Evolutionary conservation across 2,329 filamentous ascomycete species (phyloP).

Genomic region (Ceratocystis cacaofunesta): DNA sequence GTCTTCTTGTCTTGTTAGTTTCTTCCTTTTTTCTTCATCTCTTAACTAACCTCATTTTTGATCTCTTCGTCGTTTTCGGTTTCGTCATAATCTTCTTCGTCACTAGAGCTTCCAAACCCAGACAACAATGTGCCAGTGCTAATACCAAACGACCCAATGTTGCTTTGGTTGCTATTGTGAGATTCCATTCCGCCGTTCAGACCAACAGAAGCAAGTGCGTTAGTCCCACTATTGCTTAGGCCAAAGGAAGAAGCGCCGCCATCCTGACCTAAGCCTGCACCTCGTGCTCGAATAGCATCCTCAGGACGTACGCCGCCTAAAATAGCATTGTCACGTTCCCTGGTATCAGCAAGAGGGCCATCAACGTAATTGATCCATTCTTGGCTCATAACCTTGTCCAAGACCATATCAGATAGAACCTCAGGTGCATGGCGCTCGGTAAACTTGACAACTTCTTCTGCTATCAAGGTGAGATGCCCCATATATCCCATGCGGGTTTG

Average conservation of each 20-base stretch:
- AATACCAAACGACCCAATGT: constrained; percentile 57
- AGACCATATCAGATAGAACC: constrained; percentile 64
- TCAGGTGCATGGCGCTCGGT: constrained; percentile 87
- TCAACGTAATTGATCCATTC: constrained; percentile 95
- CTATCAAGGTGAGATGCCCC: constrained; percentile 92
- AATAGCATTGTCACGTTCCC: constrained; percentile 95
- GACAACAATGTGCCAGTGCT: constrained; percentile 64
- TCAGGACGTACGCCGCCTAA: constrained; percentile 89
- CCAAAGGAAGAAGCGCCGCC: constrained; percentile 26
- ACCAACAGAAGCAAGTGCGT: constrained; percentile 64
- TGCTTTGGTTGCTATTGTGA: constrained; percentile 37
- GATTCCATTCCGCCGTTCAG: constrained; percentile 64
- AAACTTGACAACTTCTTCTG: constrained; percentile 97
- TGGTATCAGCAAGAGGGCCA: constrained; percentile 77
- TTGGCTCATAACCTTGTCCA: constrained; percentile 76
- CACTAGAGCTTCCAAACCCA: constrained; percentile 86
- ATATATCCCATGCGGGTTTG: constrained; percentile 95
- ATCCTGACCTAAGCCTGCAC: constrained; percentile 26
- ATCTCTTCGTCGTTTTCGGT: constrained; percentile 59
- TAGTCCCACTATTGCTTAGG: constrained; percentile 36
- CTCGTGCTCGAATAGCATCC: constrained; percentile 66
- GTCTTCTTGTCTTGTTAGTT: neutral
- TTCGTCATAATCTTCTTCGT: constrained; percentile 92
- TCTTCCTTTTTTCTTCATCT: neutral
- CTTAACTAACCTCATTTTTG: constrained; percentile 45